Evolutionary conservation across 768 basidiomycete species (phyloP).

Genomic region (Gelatoporia subvermispora): DNA sequence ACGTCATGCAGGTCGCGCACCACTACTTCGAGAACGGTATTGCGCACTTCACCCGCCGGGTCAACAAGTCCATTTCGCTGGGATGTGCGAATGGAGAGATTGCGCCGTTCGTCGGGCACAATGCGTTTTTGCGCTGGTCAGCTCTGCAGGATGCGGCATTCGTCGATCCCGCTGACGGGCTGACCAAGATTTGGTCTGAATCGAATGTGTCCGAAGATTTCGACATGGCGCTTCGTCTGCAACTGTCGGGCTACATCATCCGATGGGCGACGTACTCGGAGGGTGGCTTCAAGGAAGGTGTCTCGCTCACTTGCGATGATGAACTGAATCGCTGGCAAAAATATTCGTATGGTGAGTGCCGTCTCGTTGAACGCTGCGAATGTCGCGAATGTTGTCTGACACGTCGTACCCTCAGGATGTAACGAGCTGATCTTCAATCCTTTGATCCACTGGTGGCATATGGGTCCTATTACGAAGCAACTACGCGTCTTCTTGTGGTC

Average conservation of each 20-base stretch:
- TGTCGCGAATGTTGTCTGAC: not conserved
- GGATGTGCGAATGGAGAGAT: conserved; percentile 78
- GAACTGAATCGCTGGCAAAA: conserved; percentile 94
- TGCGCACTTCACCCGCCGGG: conserved; percentile 81
- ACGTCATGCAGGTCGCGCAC: conserved; percentile 86
- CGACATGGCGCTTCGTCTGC: conserved; percentile 71
- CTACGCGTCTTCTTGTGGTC: conserved; percentile 77
- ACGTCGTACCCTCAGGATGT: conserved; percentile 38
- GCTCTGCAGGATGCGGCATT: conserved; percentile 85
- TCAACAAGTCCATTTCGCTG: conserved; percentile 81
- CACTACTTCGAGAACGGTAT: conserved; percentile 92
- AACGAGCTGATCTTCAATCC: conserved; percentile 86
- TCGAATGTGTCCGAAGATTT: conserved; percentile 80
- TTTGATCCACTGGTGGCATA: conserved; percentile 66
- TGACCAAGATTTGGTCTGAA: conserved; percentile 80
- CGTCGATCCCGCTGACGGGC: conserved; percentile 57
- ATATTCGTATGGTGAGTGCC: conserved; percentile 60
- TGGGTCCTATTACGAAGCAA: conserved; percentile 82
- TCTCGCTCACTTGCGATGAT: conserved; percentile 84
- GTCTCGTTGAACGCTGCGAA: not conserved
- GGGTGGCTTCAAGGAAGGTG: conserved; percentile 88
- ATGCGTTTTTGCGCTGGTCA: conserved; percentile 86
- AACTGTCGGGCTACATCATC: conserved; percentile 63
- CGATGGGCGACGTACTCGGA: conserved; percentile 85
- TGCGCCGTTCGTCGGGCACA: conserved; percentile 82